Evolutionary conservation across 2,329 filamentous ascomycete species (phyloP).

Genomic region (Penicillium janthinellum): DNA sequence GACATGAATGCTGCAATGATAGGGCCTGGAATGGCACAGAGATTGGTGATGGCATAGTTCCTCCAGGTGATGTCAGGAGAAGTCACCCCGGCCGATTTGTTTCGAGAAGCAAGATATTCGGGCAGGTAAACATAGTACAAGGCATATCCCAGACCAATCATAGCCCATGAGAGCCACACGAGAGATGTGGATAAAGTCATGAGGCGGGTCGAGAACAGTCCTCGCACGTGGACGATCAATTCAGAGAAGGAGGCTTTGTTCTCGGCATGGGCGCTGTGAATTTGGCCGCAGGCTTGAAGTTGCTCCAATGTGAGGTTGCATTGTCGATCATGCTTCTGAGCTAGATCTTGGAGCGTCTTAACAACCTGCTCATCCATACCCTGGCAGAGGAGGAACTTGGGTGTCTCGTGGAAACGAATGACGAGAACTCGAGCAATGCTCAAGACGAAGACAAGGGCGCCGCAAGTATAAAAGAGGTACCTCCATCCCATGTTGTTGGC

Average conservation of each 20-base stretch:
- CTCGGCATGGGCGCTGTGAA: slow-evolving; percentile 32
- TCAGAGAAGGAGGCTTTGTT: slow-evolving; percentile 43
- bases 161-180: slow-evolving; percentile 68
- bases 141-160: slow-evolving; percentile 72
- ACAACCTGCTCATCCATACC: slow-evolving; percentile 17
- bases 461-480: slow-evolving; percentile 20
- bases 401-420: slow-evolving; percentile 20
- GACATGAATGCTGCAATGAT: slow-evolving; percentile 69
- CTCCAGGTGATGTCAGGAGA: slow-evolving; percentile 64
- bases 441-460: slow-evolving; percentile 16
- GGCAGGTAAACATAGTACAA: slow-evolving; percentile 74
- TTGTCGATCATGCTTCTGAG: slow-evolving; percentile 52
- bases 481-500: slow-evolving; percentile 23
- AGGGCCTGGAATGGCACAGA: slow-evolving; percentile 68
- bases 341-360: slow-evolving; percentile 14
- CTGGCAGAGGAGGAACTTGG: slow-evolving; percentile 21
- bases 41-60: slow-evolving; percentile 70
- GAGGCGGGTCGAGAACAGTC: slow-evolving; percentile 63
- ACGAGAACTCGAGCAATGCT: slow-evolving; percentile 20
- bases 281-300: slow-evolving; percentile 50
- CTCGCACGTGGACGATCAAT: slow-evolving; percentile 58
- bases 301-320: slow-evolving; percentile 54
- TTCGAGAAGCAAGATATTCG: slow-evolving; percentile 61
- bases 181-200: slow-evolving; percentile 63
- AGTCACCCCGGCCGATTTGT: slow-evolving; percentile 56